phyloP scores from a whole-genome alignment of 1,284 basidiomycete genomes.

The Stereum hirsutum region DNA sequence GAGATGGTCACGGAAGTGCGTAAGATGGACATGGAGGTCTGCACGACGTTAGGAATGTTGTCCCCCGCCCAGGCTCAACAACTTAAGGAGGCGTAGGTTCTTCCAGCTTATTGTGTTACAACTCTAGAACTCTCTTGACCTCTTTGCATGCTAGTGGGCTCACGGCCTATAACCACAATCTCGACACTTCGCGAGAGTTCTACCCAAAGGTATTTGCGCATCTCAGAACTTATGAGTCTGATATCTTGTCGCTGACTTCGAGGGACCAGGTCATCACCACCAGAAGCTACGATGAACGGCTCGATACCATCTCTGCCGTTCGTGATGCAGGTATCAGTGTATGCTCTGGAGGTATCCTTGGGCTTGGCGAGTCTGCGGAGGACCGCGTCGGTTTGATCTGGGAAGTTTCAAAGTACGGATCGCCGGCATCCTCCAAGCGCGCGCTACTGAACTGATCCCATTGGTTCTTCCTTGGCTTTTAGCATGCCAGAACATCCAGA shows the following conservation, averaged over 20 bases:
- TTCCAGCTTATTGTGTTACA: slow-evolving; percentile 1
- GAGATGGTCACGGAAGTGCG: slow-evolving; percentile 88
- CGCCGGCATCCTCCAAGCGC: neutral
- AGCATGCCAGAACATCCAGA: slow-evolving; percentile 95
- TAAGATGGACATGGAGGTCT: slow-evolving; percentile 94
- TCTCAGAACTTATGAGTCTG: neutral
- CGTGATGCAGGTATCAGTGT: slow-evolving; percentile 95
- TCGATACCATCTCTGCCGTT: slow-evolving; percentile 86
- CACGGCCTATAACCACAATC: slow-evolving; percentile 98
- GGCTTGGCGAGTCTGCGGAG: slow-evolving; percentile 85
- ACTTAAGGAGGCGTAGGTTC: slow-evolving; percentile 83
- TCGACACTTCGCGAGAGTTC: slow-evolving; percentile 96
- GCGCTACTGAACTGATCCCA: neutral
- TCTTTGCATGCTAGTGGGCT: slow-evolving; percentile 50
- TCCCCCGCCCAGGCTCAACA: slow-evolving; percentile 88
- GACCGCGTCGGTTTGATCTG: slow-evolving; percentile 93
- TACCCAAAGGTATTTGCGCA: slow-evolving; percentile 68
- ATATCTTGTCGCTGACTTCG: neutral
- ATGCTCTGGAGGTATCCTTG: slow-evolving; percentile 95
- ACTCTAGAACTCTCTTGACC: slow-evolving; percentile 4
- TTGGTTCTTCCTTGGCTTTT: no score
- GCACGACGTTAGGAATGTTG: slow-evolving; percentile 97
- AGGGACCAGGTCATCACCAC: slow-evolving; percentile 86
- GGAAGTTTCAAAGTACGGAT: slow-evolving; percentile 75
- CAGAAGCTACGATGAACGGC: slow-evolving; percentile 88